phyloP scores from a whole-genome alignment of 768 basidiomycete species.

The Atractiella rhizophila region DNA sequence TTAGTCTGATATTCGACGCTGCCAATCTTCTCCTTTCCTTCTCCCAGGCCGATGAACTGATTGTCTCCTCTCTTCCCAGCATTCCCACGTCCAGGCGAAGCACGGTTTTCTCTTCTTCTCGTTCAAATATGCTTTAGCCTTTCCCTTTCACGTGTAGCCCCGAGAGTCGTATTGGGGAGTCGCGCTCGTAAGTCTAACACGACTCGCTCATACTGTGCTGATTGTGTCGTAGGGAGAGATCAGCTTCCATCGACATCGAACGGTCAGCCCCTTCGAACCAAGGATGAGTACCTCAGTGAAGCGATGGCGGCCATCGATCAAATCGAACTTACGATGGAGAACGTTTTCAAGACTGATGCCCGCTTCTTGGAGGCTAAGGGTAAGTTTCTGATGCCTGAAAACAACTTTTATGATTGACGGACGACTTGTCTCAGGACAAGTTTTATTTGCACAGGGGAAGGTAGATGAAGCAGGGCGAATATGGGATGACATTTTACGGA shows the following conservation, averaged over 20 bases:
- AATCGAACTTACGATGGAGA: constrained; percentile 11
- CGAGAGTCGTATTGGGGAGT: constrained; percentile 4
- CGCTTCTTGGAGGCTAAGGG: not conserved
- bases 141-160: not conserved
- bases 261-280: too few relatives aligned
- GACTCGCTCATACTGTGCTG: not conserved
- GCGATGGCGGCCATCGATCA: constrained; percentile 36
- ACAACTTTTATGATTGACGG: constrained; percentile 1
- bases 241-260: too few relatives aligned
- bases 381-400: not conserved
- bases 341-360: constrained; percentile 16
- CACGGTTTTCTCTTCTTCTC: not conserved
- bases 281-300: constrained; percentile 29
- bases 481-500: constrained; percentile 51
- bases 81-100: too few relatives aligned
- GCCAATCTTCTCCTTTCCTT: too few relatives aligned
- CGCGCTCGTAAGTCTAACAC: not conserved
- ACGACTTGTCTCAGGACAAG: constrained; percentile 47
- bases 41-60: too few relatives aligned
- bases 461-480: constrained; percentile 58
- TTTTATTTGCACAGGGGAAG: constrained; percentile 50
- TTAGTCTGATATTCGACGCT: too few relatives aligned
- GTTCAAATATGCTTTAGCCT: not conserved
- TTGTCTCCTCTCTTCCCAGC: too few relatives aligned
- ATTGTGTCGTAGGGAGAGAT: too few relatives aligned